phyloP scores from a whole-genome alignment of 768 basidiomycete species.

The Tephrocybe sp. region DNA sequence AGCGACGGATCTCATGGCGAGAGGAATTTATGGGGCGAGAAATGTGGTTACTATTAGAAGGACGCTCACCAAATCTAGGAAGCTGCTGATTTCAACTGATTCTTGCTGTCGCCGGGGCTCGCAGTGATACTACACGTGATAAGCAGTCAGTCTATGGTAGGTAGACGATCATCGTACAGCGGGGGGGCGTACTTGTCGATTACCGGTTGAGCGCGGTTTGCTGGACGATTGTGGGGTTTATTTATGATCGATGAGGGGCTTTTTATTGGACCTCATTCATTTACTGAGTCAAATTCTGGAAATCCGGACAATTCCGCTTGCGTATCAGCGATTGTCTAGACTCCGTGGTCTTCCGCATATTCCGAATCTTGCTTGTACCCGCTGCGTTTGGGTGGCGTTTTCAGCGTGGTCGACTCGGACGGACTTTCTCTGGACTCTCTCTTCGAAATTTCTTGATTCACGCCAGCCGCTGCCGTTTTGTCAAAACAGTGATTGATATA shows the following conservation, averaged over 20 bases:
- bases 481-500: not conserved
- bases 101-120: conserved; percentile 1
- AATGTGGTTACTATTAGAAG: not conserved
- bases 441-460: not conserved
- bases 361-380: not conserved
- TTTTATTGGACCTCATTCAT: not conserved
- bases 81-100: conserved; percentile 11
- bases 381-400: conserved; percentile 1
- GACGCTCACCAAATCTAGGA: conserved; percentile 8
- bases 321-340: not conserved
- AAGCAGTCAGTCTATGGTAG: not conserved
- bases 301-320: conserved; percentile 9
- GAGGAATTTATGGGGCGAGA: conserved; percentile 2
- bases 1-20: not conserved
- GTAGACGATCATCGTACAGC: not conserved
- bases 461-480: too few species aligned
- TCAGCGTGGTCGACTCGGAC: conserved; percentile 3
- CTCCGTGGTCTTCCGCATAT: not conserved
- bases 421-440: not conserved
- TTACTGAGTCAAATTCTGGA: not conserved
- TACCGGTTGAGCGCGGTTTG: too few species aligned
- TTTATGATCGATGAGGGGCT: conserved; percentile 7
- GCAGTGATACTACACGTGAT: conserved; percentile 14
- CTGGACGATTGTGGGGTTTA: not conserved
- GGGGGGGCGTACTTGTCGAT: not conserved